Conservation (phyloP, 164 flowering plant genomes). For the Umbilicus rupestris region DNA sequence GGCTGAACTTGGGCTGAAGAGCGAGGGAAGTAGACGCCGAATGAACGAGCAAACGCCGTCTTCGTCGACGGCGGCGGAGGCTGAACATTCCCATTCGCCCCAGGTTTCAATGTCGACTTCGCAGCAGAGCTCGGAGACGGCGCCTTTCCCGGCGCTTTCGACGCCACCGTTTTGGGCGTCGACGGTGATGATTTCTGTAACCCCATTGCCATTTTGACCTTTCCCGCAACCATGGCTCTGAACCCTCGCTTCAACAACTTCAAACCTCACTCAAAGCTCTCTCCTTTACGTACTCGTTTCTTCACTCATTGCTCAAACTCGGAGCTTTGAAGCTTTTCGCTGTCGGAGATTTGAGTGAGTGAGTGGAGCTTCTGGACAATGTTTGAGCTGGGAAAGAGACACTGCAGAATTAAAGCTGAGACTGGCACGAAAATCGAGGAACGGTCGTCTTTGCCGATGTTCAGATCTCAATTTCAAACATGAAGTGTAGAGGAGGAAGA, state of each 20-base stretch:
- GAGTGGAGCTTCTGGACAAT: neutral
- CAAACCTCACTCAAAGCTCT: neutral
- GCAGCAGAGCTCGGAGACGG: constrained; percentile 19
- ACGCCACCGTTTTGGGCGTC: neutral
- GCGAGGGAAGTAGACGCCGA: constrained; percentile 88
- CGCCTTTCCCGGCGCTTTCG: neutral
- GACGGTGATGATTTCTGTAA: constrained; percentile 40
- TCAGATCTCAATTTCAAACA: constrained; percentile 3
- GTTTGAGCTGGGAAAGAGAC: neutral
- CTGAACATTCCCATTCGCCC: neutral
- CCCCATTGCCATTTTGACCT: constrained; percentile 69
- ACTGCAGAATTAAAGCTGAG: neutral
- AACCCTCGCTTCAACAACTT: no score
- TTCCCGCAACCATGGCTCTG: constrained; percentile 61
- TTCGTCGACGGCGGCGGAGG: constrained; percentile 12
- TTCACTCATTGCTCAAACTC: neutral
- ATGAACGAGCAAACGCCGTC: constrained; percentile 51
- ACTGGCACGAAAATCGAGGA: neutral
- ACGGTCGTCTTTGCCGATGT: neutral
- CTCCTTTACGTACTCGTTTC: neutral
- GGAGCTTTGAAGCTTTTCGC: neutral
- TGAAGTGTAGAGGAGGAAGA: neutral
- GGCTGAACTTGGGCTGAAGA: constrained; percentile 88
- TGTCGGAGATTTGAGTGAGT: no score
- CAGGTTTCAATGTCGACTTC: neutral